Conservation (phyloP, 139 green algal genomes). For the Chlamydomonas eustigma region DNA sequence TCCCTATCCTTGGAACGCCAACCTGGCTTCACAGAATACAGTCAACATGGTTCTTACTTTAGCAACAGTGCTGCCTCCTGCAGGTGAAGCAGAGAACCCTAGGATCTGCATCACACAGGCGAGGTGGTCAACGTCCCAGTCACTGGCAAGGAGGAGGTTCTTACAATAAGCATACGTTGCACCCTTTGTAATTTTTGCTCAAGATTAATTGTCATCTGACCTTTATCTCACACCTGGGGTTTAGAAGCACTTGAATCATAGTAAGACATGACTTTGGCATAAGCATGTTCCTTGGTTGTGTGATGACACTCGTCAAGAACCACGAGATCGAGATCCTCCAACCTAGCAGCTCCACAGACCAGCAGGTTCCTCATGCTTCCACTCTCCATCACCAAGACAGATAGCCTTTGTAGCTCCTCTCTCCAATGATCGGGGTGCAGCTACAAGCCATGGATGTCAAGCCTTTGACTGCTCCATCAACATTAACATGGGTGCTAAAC, state of each 20-base stretch:
- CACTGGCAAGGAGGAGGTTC: no score
- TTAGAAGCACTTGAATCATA: not conserved
- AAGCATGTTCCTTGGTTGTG: conserved; percentile 34
- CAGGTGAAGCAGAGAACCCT: conserved; percentile 23
- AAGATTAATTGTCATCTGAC: no score
- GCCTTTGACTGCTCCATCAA: no score
- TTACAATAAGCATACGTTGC: no score
- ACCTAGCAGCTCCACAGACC: not conserved
- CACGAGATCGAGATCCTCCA: conserved; percentile 12
- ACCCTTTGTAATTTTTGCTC: no score
- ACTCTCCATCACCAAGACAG: conserved; percentile 15
- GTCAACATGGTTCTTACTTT: no score
- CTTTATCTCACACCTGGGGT: no score
- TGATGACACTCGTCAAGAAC: conserved; percentile 43
- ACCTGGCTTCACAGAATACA: no score
- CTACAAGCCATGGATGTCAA: no score
- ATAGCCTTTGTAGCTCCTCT: not conserved
- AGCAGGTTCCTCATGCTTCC: conserved; percentile 19
- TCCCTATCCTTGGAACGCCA: no score
- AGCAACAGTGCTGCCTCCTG: conserved; percentile 5
- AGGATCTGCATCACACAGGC: conserved; percentile 3
- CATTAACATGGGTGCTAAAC: no score
- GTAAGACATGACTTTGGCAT: conserved; percentile 7
- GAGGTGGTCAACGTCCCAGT: no score
- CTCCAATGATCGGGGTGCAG: not conserved